Evolutionary conservation across 106 monocot species (phyloP), one percentile per base, ranked within the genome.

Genomic region (Dendrobium chrysotoxum): DNA sequence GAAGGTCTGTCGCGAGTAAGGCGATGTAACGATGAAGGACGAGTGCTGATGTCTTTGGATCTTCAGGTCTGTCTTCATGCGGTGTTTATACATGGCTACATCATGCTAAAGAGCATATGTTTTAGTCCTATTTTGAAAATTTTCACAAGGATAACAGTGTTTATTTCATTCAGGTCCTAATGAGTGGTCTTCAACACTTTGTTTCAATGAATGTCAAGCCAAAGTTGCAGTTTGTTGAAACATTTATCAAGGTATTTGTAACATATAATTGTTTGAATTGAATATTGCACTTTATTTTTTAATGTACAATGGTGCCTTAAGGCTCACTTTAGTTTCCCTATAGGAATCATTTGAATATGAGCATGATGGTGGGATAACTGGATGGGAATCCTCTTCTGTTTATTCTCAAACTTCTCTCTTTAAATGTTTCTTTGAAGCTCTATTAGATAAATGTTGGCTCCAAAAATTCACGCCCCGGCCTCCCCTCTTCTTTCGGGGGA

Each of bases 1-100:
- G 97, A 98, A 88, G 94, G 97, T 80, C 55, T 98, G 54, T 98
- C 97, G 21, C 90, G 94, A 82, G 91, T 98, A 78, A 98, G 89
- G 83, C 91, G 84, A 85, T 98, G 97, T 81, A 98, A 89, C 40
- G 94, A 98, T 83, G 97, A 98, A 91, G 97, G 97, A 40, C 89
- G 97, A 71, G 97, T 88, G 58, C 65, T 98, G 50, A 98, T 98
- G 97, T 92, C 94, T 20, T 84, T 98, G 47, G 97, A 98, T 72
- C 94, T 98, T 89, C 97, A 98, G 94, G 97, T 98, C 64, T 45
- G 41, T 72, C 9, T 20, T 30, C 35, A 12, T 55, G 16, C 55
- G 38, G 57, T 78, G 5, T 2, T 28, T 15, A 25, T 75, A 21
- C 23, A 25, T 17, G 0, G 35, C 20, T 76, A 30, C 18, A 57